These are phyloP conservation scores for Trichosporon ovoides DNA, from an alignment of 1,284 basidiomycete genomes.

Conservation along the genomic window DNA sequence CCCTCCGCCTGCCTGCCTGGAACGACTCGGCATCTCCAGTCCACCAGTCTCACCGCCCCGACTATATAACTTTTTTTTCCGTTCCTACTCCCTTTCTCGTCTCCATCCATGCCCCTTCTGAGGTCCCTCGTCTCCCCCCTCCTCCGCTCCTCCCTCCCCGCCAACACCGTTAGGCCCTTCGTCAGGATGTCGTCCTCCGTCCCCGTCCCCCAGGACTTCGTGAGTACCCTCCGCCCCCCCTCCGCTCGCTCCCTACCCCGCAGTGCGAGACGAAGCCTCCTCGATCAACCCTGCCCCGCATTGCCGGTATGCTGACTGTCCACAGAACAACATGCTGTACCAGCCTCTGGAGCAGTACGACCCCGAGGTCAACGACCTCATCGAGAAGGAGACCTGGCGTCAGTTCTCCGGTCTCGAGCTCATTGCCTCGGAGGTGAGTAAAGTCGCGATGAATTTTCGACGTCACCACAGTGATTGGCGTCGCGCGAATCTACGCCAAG, in stretches of 20 bases:
- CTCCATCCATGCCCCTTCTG: slow-evolving; percentile 25
- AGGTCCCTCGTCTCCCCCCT: slow-evolving; percentile 20
- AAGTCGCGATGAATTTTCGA: slow-evolving; percentile 12
- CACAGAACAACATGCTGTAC: slow-evolving; percentile 87
- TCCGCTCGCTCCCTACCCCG: background rate
- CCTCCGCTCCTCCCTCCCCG: slow-evolving; percentile 23
- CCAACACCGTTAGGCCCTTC: slow-evolving; percentile 22
- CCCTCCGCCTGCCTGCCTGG: background rate
- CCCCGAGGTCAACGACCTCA: slow-evolving; percentile 92
- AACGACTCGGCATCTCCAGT: background rate
- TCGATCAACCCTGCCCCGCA: background rate
- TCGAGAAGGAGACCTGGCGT: slow-evolving; percentile 98
- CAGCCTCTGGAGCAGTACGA: slow-evolving; percentile 80
- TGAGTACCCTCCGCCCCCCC: slow-evolving; percentile 38
- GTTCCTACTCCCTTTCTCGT: slow-evolving; percentile 13
- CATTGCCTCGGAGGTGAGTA: slow-evolving; percentile 47
- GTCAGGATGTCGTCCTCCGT: slow-evolving; percentile 49
- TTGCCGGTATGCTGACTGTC: background rate
- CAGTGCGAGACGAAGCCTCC: too few species aligned
- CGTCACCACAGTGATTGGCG: too few species aligned
- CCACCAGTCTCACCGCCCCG: slow-evolving; percentile 3
- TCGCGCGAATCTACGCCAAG: too few species aligned
- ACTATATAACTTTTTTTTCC: slow-evolving; percentile 19
- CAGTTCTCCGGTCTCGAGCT: slow-evolving; percentile 92
- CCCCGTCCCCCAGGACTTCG: slow-evolving; percentile 52